Base-by-base conservation (phyloP, 208 protist genomes). In the Borovskyia barvae region DNA sequence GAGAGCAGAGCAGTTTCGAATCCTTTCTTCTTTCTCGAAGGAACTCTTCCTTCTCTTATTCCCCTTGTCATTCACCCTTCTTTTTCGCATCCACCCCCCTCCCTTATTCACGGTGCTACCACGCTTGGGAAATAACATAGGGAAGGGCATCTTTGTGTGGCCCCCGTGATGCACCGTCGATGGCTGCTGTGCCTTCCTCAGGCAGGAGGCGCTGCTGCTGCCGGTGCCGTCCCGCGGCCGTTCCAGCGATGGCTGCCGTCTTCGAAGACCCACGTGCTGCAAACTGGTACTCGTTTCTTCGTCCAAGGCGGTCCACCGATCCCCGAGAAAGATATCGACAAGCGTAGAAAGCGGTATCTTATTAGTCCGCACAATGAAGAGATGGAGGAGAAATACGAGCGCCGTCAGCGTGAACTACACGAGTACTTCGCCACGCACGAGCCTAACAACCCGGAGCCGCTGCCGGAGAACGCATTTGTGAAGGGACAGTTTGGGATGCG, bases 401-500 rank as follows among this genome's bases (percentile, higher is more conserved):
- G 64, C 4, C 77, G 77, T 17, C 75, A 75, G 36, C 40, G 49
- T 2, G 70, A 71, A 37, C 55, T 82, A 5, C 61, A 70, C 32
- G 67, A 79, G 69, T 78, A 78, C 56, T 93, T 86, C 48, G 60
- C 71, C 4, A 65, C 32, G 48, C 35, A 78, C 52, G 53, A 82
- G 25, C 80, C 82, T 2, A 61, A 80, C 52, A 82, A 80, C 35
- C 87, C 87, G 14, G 52, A 73, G 12, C 87, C 87, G 41, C 57
- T 94, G 22, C 72, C 76, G 4, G 76, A 94, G 55, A 94, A 94
- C 58, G 66, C 67, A 14, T 80, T 84, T 50, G 46, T 66, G 22
- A 77, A 75, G 55, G 85, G 82, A 0, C 48, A 90, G 54, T 94
- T 87, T 60, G 87, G 87, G 7, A 94, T 94, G 84, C 84, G 87